Evolutionary conservation across 768 basidiomycete species (phyloP).

Genomic region (Hericium rajendrae): DNA sequence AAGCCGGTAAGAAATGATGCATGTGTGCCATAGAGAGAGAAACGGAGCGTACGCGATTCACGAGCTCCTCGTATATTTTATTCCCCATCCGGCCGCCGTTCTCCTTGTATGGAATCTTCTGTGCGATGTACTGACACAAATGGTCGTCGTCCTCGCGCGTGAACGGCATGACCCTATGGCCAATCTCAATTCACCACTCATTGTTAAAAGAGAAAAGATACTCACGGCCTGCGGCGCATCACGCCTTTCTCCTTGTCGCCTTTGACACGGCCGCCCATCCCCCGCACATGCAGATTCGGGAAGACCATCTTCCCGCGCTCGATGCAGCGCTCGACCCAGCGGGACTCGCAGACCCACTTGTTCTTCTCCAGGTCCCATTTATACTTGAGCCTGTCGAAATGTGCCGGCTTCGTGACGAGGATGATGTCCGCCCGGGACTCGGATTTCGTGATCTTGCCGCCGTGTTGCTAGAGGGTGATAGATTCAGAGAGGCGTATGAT

Average conservation of each 20-base stretch:
- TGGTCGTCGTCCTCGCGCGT: slow-evolving; percentile 6
- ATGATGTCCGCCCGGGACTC: slow-evolving; percentile 6
- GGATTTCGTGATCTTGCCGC: slow-evolving; percentile 4
- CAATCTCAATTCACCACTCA: not conserved
- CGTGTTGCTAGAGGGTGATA: slow-evolving; percentile 1
- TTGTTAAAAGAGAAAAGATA: not conserved
- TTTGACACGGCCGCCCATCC: slow-evolving; percentile 1
- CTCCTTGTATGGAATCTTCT: slow-evolving; percentile 4
- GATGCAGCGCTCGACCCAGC: slow-evolving; percentile 10
- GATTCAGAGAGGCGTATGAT: too few species aligned
- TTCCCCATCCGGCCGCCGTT: slow-evolving; percentile 8
- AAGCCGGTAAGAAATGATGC: not conserved
- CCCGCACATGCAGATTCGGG: not conserved
- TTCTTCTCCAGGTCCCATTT: slow-evolving; percentile 7
- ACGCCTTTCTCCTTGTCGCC: slow-evolving; percentile 2
- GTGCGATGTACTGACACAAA: slow-evolving; percentile 7
- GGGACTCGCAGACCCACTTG: slow-evolving; percentile 9
- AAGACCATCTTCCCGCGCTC: slow-evolving; percentile 1
- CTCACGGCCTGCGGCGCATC: not conserved
- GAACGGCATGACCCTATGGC: not conserved
- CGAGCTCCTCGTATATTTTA: slow-evolving; percentile 8
- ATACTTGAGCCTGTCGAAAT: slow-evolving; percentile 5
- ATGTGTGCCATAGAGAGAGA: not conserved
- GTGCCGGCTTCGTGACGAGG: not conserved
- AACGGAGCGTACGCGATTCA: slow-evolving; percentile 5